Evolutionary conservation across 495 filamentous ascomycete genomes (phyloP).

Genomic region (Platismatia glauca): DNA sequence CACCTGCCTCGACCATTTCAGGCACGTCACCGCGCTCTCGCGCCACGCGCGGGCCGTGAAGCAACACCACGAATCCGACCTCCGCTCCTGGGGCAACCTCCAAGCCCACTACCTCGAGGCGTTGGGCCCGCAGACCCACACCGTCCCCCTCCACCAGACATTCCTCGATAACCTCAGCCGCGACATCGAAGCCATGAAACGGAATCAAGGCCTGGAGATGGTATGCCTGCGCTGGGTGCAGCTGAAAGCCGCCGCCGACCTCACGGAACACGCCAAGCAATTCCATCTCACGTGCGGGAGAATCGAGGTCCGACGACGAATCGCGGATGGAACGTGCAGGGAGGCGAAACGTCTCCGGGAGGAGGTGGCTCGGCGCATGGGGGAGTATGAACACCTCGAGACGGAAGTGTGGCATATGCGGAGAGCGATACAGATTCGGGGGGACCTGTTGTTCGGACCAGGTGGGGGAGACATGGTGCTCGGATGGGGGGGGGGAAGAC

Average conservation of each 20-base stretch:
- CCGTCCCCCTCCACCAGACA: neutral
- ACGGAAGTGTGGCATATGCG: neutral
- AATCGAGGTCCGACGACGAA: neutral
- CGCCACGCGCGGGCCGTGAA: neutral
- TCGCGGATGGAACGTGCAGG: neutral
- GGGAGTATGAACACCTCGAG: neutral
- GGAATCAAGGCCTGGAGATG: neutral
- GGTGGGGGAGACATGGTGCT: neutral
- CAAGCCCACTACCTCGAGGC: neutral
- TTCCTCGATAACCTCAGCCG: neutral
- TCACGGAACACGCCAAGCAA: neutral
- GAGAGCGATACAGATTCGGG: neutral
- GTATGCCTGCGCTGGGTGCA: neutral
- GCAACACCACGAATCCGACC: neutral
- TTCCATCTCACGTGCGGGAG: neutral
- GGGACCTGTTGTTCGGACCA: rapidly evolving
- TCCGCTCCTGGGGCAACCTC: neutral
- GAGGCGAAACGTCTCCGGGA: neutral
- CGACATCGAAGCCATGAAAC: neutral
- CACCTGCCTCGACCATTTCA: neutral
- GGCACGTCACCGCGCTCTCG: neutral
- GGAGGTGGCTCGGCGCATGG: neutral
- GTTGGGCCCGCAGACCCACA: neutral
- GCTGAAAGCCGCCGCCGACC: neutral
- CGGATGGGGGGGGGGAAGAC: too few species aligned